Evolutionary conservation across 1,139 yeast genomes (phyloP).

Genomic region (Kodamaea sp.): DNA sequence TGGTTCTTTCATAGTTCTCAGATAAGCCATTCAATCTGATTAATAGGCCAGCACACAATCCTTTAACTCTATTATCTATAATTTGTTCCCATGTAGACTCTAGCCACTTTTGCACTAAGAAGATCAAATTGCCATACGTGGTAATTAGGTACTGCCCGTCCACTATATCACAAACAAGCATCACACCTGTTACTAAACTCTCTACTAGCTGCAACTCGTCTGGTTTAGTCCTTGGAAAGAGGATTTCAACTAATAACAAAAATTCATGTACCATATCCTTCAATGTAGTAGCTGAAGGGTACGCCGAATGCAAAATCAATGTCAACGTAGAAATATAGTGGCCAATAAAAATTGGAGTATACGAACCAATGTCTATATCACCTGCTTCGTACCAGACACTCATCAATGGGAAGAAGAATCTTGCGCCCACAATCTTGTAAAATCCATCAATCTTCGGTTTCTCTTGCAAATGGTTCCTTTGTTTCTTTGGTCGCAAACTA

Average conservation of each 20-base stretch:
- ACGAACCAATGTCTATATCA: conserved; percentile 52
- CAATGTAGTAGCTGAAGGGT: conserved; percentile 52
- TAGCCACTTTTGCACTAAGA: conserved; percentile 42
- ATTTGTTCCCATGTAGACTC: conserved; percentile 45
- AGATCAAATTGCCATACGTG: conserved; percentile 30
- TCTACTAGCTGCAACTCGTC: conserved; percentile 44
- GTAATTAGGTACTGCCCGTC: conserved; percentile 38
- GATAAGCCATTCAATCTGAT: conserved; percentile 35
- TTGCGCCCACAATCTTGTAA: conserved; percentile 45
- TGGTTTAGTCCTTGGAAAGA: conserved; percentile 20
- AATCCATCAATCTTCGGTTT: conserved; percentile 32
- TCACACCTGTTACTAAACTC: conserved; percentile 47
- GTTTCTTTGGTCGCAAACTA: conserved; percentile 24
- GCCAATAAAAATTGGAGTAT: conserved; percentile 54
- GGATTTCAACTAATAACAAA: conserved; percentile 37
- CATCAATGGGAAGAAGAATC: conserved; percentile 57
- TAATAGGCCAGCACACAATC: conserved; percentile 53
- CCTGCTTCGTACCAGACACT: conserved; percentile 54
- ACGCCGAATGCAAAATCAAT: conserved; percentile 55
- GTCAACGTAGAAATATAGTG: conserved; percentile 64
- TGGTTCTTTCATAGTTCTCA: conserved; percentile 14
- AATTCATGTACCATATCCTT: conserved; percentile 61
- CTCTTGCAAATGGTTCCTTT: not conserved
- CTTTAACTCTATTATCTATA: conserved; percentile 46
- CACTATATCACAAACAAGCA: conserved; percentile 48